Evolutionary conservation across 106 monocot genomes (phyloP).

Genomic region (Iris macrosiphon): DNA sequence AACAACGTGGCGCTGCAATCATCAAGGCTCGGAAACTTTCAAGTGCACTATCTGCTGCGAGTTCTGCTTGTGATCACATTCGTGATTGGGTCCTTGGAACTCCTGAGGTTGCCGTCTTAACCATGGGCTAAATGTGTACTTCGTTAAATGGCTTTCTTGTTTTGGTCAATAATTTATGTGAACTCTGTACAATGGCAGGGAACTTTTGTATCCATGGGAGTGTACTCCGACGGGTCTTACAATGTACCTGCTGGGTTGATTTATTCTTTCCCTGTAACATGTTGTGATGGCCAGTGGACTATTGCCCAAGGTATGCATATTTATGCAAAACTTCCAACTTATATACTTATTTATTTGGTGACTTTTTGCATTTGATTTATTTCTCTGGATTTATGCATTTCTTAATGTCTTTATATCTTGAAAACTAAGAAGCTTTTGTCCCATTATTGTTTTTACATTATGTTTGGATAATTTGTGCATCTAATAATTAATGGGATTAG

Average conservation of each 20-base stretch:
- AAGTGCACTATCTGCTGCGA: conserved; percentile 61
- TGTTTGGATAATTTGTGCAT: too few species aligned
- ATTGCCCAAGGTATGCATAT: conserved; percentile 46
- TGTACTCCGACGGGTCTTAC: conserved; percentile 68
- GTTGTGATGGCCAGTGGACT: conserved; percentile 48
- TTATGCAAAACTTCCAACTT: background rate
- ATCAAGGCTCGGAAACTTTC: conserved; percentile 55
- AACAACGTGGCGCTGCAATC: conserved; percentile 49
- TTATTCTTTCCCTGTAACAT: conserved; percentile 65
- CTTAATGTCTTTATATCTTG: too few species aligned
- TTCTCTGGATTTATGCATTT: too few species aligned
- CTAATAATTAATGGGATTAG: too few species aligned
- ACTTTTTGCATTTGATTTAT: too few species aligned
- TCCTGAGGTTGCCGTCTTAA: conserved; percentile 21
- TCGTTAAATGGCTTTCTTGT: too few species aligned
- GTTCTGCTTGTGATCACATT: conserved; percentile 66
- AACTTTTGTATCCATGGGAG: conserved; percentile 77
- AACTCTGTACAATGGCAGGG: conserved; percentile 21
- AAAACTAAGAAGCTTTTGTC: too few species aligned
- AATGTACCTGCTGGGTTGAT: conserved; percentile 47
- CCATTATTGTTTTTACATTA: too few species aligned
- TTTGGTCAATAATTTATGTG: too few species aligned
- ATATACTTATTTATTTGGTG: too few species aligned
- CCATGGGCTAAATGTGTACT: background rate
- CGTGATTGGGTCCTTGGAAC: conserved; percentile 71